Conservation (phyloP, 805 yeast genomes). For the Starmerella kuoi region DNA sequence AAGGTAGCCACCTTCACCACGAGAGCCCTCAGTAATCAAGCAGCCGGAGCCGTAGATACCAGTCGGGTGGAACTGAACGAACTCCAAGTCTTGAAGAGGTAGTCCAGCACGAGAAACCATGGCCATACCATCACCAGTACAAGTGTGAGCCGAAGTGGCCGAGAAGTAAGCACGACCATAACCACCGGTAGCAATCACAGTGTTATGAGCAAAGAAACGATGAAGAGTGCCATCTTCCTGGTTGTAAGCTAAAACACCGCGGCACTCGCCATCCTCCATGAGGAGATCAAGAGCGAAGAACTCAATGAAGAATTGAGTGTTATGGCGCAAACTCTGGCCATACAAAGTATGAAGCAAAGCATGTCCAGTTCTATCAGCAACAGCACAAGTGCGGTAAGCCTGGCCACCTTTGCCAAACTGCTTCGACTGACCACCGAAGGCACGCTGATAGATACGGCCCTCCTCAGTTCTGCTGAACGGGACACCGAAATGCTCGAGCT, state of each 20-base stretch:
- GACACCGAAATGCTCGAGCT: constrained; percentile 95
- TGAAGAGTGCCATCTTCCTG: constrained; percentile 98
- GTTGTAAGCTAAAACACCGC: constrained; percentile 94
- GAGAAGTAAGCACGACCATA: constrained; percentile 97
- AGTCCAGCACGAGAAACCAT: constrained; percentile 98
- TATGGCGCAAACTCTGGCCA: constrained; percentile 92
- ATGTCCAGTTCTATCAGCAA: constrained; percentile 98
- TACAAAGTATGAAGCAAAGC: constrained; percentile 89
- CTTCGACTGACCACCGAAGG: constrained; percentile 94
- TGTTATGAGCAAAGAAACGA: constrained; percentile 93
- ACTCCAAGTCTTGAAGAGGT: constrained; percentile 94
- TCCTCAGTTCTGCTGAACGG: constrained; percentile 95
- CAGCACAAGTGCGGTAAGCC: constrained; percentile 98
- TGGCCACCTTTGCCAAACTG: constrained; percentile 98
- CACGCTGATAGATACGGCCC: constrained; percentile 96
- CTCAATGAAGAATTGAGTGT: constrained; percentile 96
- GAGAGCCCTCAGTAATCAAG: constrained; percentile 97
- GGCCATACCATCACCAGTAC: constrained; percentile 98
- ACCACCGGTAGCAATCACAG: constrained; percentile 97
- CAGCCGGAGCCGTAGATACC: constrained; percentile 99
- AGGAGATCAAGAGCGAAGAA: constrained; percentile 88
- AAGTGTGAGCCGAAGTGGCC: constrained; percentile 97
- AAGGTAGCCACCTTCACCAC: constrained; percentile 99
- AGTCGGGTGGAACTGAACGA: constrained; percentile 97
- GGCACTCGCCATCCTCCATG: constrained; percentile 91